Conservation (phyloP, 2,329 filamentous ascomycete genomes). For the Sclerotinia minor region DNA sequence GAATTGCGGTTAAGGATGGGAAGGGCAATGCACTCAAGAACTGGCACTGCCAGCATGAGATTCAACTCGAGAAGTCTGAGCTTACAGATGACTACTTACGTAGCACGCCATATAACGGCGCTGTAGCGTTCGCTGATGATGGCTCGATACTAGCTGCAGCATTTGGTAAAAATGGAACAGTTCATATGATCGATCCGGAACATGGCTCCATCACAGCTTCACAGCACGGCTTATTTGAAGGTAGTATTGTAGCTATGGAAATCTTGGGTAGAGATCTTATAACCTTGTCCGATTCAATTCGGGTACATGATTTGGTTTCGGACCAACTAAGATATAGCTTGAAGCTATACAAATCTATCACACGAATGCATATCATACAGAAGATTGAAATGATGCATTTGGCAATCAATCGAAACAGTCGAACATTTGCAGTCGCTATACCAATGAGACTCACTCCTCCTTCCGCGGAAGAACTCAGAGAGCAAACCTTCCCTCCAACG, state of each 20-base stretch:
- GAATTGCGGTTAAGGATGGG: slow-evolving; percentile 61
- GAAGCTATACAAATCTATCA: slow-evolving; percentile 50
- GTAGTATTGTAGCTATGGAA: slow-evolving; percentile 64
- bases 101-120: slow-evolving; percentile 50
- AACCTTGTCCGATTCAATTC: slow-evolving; percentile 69
- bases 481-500: slow-evolving; percentile 47
- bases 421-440: slow-evolving; percentile 66
- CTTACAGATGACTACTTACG: slow-evolving; percentile 39
- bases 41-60: slow-evolving; percentile 70
- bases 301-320: slow-evolving; percentile 81
- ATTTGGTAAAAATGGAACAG: slow-evolving; percentile 57
- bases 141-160: slow-evolving; percentile 78
- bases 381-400: slow-evolving; percentile 60
- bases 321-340: slow-evolving; percentile 71
- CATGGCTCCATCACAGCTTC: slow-evolving; percentile 66
- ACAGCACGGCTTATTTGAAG: slow-evolving; percentile 66
- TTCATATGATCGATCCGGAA: slow-evolving; percentile 75
- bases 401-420: slow-evolving; percentile 65
- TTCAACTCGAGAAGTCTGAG: slow-evolving; percentile 48
- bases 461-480: slow-evolving; percentile 25
- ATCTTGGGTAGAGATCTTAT: slow-evolving; percentile 75
- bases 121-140: slow-evolving; percentile 77
- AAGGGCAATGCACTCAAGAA: slow-evolving; percentile 62
- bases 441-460: slow-evolving; percentile 33
- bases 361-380: slow-evolving; percentile 40